Evolutionary conservation across 768 basidiomycete species (phyloP).

Genomic region (Termitomyces bulborhizus): DNA sequence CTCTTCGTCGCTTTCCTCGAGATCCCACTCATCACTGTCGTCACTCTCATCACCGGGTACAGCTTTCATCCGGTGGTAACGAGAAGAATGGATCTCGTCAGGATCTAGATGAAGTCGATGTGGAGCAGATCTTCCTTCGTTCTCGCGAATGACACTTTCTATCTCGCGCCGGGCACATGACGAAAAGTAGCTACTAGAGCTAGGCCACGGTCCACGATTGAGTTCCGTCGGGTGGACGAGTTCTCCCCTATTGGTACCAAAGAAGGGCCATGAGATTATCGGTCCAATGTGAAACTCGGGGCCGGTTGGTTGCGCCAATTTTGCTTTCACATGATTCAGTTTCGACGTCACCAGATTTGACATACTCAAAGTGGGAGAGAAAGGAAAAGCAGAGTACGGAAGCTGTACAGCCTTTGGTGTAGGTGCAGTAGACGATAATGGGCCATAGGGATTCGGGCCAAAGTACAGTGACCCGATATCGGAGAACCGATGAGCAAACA

Average conservation of each 20-base stretch:
- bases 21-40: constrained; percentile 73
- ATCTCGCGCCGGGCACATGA: constrained; percentile 73
- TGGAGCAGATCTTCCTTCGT: constrained; percentile 70
- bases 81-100: constrained; percentile 62
- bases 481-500: constrained; percentile 74
- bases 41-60: constrained; percentile 72
- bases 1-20: constrained; percentile 76
- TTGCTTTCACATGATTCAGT: constrained; percentile 8
- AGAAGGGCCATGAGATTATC: constrained; percentile 89
- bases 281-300: constrained; percentile 61
- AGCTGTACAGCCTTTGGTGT: constrained; percentile 38
- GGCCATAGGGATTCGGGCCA: constrained; percentile 33
- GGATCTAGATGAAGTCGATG: constrained; percentile 79
- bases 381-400: constrained; percentile 37
- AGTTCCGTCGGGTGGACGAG: constrained; percentile 62
- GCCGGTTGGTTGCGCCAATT: constrained; percentile 10
- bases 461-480: constrained; percentile 72
- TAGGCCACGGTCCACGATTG: constrained; percentile 75
- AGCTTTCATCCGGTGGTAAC: constrained; percentile 62
- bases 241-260: constrained; percentile 77
- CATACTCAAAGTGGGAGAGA: constrained; percentile 33
- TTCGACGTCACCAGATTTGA: constrained; percentile 20
- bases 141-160: constrained; percentile 65
- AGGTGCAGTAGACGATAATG: constrained; percentile 27
- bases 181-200: constrained; percentile 50